phyloP scores from a whole-genome alignment of 345 rosid species.

The Bruguiera gymnorhiza region DNA sequence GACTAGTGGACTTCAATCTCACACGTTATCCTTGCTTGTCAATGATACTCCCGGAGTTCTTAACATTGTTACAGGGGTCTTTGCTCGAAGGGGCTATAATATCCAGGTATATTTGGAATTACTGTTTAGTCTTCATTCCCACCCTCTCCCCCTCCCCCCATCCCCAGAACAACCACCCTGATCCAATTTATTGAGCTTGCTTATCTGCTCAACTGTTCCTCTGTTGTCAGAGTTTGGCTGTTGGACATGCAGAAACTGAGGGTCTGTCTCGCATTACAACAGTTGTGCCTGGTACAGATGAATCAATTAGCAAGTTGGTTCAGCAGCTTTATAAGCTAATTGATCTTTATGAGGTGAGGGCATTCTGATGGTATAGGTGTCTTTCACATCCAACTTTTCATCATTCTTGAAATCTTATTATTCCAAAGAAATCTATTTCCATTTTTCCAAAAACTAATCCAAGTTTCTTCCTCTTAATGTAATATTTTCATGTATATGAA shows the following conservation, averaged over 20 bases:
- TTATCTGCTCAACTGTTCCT: conserved; percentile 11
- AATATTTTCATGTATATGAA: background rate
- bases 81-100: conserved; percentile 83
- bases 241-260: conserved; percentile 59
- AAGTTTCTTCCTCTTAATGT: no score
- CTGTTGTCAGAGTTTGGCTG: conserved; percentile 57
- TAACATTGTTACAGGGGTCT: conserved; percentile 72
- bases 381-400: no score
- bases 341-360: conserved; percentile 61
- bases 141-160: conserved; percentile 7
- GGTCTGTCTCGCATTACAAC: conserved; percentile 65
- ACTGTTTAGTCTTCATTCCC: background rate
- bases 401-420: background rate
- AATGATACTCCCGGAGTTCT: conserved; percentile 84
- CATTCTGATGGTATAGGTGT: background rate
- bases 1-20: conserved; percentile 77
- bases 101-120: conserved; percentile 56
- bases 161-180: background rate
- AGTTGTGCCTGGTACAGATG: conserved; percentile 65
- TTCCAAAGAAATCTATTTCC: background rate
- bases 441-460: background rate
- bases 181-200: background rate
- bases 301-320: conserved; percentile 58
- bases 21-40: conserved; percentile 77
- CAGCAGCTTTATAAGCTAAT: conserved; percentile 61